Conservation (phyloP, 768 basidiomycete genomes). For the Lactifluus hygrophoroides region DNA sequence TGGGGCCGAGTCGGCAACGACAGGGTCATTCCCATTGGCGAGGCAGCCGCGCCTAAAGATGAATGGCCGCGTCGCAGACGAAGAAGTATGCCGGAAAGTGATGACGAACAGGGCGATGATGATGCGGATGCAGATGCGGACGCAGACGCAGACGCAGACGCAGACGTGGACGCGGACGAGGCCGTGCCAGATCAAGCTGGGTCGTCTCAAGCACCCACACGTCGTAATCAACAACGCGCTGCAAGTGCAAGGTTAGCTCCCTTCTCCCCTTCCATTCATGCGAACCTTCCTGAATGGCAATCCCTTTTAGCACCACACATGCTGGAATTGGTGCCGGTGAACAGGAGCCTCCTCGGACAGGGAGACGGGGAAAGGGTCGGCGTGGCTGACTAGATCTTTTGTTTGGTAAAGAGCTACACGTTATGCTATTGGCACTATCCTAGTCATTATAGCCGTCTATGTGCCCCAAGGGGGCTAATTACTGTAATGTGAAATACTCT, state of each 20-base stretch:
- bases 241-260: background rate
- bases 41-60: constrained; percentile 30
- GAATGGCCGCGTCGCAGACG: constrained; percentile 18
- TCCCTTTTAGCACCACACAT: constrained; percentile 24
- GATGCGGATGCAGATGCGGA: background rate
- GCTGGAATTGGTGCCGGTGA: constrained; percentile 37
- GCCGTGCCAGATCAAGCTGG: background rate
- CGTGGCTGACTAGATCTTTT: constrained; percentile 3
- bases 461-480: background rate
- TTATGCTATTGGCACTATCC: background rate
- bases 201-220: constrained; percentile 1
- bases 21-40: constrained; percentile 52
- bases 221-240: constrained; percentile 1
- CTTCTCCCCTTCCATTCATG: background rate
- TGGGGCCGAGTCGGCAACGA: constrained; percentile 51
- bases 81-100: constrained; percentile 35
- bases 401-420: background rate
- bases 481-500: constrained; percentile 1
- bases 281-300: background rate
- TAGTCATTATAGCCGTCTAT: background rate
- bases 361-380: constrained; percentile 19
- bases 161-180: no score
- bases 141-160: no score
- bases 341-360: constrained; percentile 31
- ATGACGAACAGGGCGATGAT: constrained; percentile 35